Evolutionary conservation across 1,284 basidiomycete genomes (phyloP).

Genomic region (Ustilago trichophora): DNA sequence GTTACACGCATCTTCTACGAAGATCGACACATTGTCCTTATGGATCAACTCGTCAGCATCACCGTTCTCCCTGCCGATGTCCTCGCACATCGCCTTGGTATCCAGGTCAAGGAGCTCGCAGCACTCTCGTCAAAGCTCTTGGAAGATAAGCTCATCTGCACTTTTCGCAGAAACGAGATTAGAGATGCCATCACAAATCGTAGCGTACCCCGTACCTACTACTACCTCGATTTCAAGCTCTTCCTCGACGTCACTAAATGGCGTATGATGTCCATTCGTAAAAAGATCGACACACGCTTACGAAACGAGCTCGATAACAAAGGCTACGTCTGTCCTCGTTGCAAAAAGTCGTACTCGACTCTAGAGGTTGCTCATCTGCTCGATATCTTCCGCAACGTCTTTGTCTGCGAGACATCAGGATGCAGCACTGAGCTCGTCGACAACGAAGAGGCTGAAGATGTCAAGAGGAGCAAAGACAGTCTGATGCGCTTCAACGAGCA

Average conservation of each 20-base stretch:
- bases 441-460: slow-evolving; percentile 88
- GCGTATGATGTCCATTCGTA: slow-evolving; percentile 92
- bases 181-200: slow-evolving; percentile 44
- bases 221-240: slow-evolving; percentile 93
- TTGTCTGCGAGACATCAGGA: slow-evolving; percentile 65
- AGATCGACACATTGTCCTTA: slow-evolving; percentile 84
- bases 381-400: slow-evolving; percentile 71
- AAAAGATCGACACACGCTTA: slow-evolving; percentile 76
- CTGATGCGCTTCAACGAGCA: slow-evolving; percentile 95
- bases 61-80: slow-evolving; percentile 92
- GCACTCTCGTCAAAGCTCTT: slow-evolving; percentile 87
- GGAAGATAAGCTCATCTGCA: slow-evolving; percentile 77
- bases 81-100: slow-evolving; percentile 83
- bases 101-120: slow-evolving; percentile 90
- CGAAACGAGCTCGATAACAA: slow-evolving; percentile 78
- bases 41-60: slow-evolving; percentile 90
- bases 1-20: slow-evolving; percentile 95
- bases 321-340: slow-evolving; percentile 92
- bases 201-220: slow-evolving; percentile 72
- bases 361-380: slow-evolving; percentile 85
- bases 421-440: slow-evolving; percentile 79
- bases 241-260: slow-evolving; percentile 98
- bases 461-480: slow-evolving; percentile 84
- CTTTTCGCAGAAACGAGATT: slow-evolving; percentile 63
- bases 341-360: slow-evolving; percentile 82